Evolutionary conservation across 2,329 filamentous ascomycete genomes (phyloP), one percentile per base, ranked within the genome.

Genomic region (Neopestalotiopsis rosae): DNA sequence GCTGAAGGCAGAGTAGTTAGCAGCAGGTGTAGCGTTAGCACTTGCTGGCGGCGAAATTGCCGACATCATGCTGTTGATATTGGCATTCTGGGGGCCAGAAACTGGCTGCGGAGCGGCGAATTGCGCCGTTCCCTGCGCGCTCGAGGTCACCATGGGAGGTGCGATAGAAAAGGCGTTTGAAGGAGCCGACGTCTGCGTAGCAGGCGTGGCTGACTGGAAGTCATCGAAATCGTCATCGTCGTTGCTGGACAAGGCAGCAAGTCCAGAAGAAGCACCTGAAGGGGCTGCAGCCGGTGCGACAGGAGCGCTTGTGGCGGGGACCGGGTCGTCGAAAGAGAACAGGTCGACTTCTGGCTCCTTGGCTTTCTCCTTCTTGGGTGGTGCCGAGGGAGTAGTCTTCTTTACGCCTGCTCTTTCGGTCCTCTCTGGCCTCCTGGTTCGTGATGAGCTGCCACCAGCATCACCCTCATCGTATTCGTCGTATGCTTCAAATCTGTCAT

Each of bases 191-290:
- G 76, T 65, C 57, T 81, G 80, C 14, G 84, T 76, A 32, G 89
- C 83, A 3, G 91, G 89, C 2, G 92, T 84, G 14, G 95, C 95
- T 24, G 94, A 97, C 80, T 97, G 94, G 86, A 98, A 98, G 78
- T 99, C 96, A 78, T 98, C 96, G 77, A 98, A 98, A 72, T 98
- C 96, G 74, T 97, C 95, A 72, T 98, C 95, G 71, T 93, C 91
- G 65, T 84, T 84, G 65, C 84, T 84, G 38, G 79, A 76, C 63
- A 90, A 77, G 17, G 84, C 81, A 59, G 84, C 83, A 63, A 90
- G 74, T 14, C 83, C 84, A 57, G 79, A 81, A 62, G 84, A 82
- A 65, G 79, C 79, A 61, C 82, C 83, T 10, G 87, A 84, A 72
- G 80, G 84, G 0, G 83, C 84, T 5, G 85, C 77, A 2, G 76